Conservation (phyloP, 2,329 filamentous ascomycete genomes). For the Ceratocystis cacaofunesta region DNA sequence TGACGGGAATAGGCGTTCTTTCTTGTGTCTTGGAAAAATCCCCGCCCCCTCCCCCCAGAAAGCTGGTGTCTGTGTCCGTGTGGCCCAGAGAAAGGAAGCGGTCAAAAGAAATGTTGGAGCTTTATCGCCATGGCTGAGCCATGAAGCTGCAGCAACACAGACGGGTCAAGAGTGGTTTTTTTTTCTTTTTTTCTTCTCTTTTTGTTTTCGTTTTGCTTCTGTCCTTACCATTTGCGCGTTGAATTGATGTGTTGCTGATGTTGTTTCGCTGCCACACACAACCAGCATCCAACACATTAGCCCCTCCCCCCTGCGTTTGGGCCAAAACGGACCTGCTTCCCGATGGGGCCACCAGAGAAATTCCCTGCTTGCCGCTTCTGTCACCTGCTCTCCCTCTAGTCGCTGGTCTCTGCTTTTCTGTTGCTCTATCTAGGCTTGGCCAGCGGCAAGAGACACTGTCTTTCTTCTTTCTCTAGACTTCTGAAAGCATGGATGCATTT, state of each 20-base stretch:
- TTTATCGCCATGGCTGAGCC: not conserved
- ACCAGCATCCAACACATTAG: not conserved
- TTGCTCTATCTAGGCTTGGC: too few relatives aligned
- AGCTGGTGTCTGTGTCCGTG: not conserved
- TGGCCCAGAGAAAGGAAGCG: not conserved
- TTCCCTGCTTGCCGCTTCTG: slow-evolving; percentile 8
- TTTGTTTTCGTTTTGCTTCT: not conserved
- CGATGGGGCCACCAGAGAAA: not conserved
- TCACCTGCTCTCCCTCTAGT: not conserved
- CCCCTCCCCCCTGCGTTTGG: slow-evolving; percentile 3
- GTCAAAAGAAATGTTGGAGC: not conserved
- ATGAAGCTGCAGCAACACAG: not conserved
- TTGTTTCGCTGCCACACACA: not conserved
- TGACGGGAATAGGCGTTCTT: not conserved
- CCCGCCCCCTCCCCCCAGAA: not conserved
- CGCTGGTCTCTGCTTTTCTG: too few relatives aligned
- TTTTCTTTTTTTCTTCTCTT: not conserved
- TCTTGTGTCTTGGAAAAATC: slow-evolving; percentile 1
- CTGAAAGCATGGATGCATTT: not conserved
- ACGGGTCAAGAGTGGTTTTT: not conserved
- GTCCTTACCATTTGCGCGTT: not conserved
- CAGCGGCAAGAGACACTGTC: too few relatives aligned
- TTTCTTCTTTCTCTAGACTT: too few relatives aligned
- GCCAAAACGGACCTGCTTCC: not conserved
- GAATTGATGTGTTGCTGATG: not conserved